Conservation (phyloP, 257 asterid genomes). For the Misopates orontium region DNA sequence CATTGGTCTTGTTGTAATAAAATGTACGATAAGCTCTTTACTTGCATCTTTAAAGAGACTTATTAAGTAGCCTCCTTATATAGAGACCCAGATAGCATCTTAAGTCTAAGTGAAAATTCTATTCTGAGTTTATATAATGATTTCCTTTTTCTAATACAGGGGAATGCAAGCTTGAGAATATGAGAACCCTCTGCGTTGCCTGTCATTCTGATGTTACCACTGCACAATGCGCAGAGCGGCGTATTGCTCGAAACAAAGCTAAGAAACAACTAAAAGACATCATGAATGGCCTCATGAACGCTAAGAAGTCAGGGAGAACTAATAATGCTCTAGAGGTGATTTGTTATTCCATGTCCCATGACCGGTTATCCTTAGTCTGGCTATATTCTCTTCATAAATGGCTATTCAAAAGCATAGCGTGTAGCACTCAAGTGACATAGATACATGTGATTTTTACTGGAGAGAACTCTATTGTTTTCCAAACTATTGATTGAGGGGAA, state of each 20-base stretch:
- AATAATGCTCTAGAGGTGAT: conserved; percentile 48
- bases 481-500: not conserved
- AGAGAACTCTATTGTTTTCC: not conserved
- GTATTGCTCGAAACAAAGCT: conserved; percentile 55
- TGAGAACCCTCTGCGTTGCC: conserved; percentile 96
- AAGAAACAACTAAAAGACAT: conserved; percentile 62
- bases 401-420: no score
- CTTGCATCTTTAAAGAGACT: no score
- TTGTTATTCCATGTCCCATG: conserved; percentile 19
- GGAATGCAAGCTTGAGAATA: conserved; percentile 90
- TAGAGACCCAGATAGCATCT: no score
- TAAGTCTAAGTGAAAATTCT: no score
- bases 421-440: no score
- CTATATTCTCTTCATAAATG: not conserved
- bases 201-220: conserved; percentile 90
- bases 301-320: conserved; percentile 21
- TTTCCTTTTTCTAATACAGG: conserved; percentile 47
- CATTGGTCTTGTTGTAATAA: no score
- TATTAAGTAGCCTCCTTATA: no score
- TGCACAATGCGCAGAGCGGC: conserved; percentile 74
- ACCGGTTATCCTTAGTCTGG: conserved; percentile 3
- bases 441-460: not conserved
- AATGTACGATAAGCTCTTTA: no score
- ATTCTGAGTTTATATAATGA: not conserved
- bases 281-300: conserved; percentile 43